Base-by-base conservation (phyloP, 345 rosid genomes). In the Citrus inodora region DNA sequence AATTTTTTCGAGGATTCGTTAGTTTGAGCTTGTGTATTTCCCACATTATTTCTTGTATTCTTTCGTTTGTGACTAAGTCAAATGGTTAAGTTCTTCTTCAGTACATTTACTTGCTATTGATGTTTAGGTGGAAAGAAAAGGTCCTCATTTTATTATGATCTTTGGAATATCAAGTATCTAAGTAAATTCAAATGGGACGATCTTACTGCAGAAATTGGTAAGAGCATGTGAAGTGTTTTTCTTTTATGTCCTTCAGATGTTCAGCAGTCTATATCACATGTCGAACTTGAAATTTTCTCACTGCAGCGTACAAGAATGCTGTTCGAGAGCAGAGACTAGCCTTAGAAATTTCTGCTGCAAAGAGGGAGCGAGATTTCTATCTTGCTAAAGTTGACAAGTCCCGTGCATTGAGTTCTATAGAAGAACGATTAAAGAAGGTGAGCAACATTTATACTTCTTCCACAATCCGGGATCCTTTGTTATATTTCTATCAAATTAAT, bases 171-270 rank as follows among this genome's bases (percentile, higher is more conserved):
- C 81, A 96, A 90, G 80, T 96, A 96, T 87, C 85, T 96, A 77
- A 94, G 92, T 77, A 94, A 93, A 87, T 95, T 95, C 88, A 92
- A 91, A 79, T 95, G 99, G 99, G 99, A 95, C 37, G 93, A 93
- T 88, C 98, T 93, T 73, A 91, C 94, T 2, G 93, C 87, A 75
- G 98, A 95, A 81, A 93, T 87, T 17, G 98, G 99, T 95, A 90
- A 33, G 10, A 21, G 71, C 70, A 80, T 32, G 14, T 55, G 32
- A 70, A 33, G 27, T 72, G 1, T 72, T 38, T 62, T 66, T 67
- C 0, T 67, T 60, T 65, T 63, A 27, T 83, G 51, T 75, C 24
- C 55, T 38, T 17, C 33, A 9, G 21, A 60, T 35, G 25, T 46
- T 11, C 33, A 48, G 9, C 58, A 61, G 38, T 76, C 76, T 1